These are phyloP conservation scores for Scortechinia acanthostroma DNA, from an alignment of 2,329 filamentous ascomycete genomes.

Conservation along the genomic window DNA sequence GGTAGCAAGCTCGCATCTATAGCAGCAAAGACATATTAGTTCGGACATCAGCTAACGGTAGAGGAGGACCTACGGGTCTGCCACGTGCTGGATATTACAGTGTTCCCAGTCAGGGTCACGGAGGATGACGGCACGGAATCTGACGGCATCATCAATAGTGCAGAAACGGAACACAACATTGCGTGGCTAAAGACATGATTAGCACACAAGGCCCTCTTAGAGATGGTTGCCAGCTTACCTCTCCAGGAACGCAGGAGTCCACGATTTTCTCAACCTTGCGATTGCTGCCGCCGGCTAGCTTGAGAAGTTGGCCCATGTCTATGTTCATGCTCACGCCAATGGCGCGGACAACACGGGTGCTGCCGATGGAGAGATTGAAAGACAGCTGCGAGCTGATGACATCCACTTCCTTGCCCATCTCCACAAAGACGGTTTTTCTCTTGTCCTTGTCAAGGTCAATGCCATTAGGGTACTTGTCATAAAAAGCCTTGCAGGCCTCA, in stretches of 20 bases:
- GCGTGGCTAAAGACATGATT: slow-evolving; percentile 17
- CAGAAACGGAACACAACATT: slow-evolving; percentile 37
- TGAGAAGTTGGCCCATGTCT: slow-evolving; percentile 21
- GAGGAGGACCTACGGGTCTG: slow-evolving; percentile 27
- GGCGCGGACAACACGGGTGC: slow-evolving; percentile 34
- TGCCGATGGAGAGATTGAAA: slow-evolving; percentile 25
- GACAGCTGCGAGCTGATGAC: slow-evolving; percentile 27
- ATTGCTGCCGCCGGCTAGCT: slow-evolving; percentile 24
- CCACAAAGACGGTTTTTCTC: background rate
- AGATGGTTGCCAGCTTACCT: slow-evolving; percentile 20
- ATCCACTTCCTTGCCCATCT: slow-evolving; percentile 8
- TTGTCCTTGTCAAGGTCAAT: background rate
- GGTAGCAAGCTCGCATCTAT: too few species aligned
- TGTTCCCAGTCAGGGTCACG: slow-evolving; percentile 33
- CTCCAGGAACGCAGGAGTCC: slow-evolving; percentile 24
- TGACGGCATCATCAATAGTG: slow-evolving; percentile 32
- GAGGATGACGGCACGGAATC: slow-evolving; percentile 28
- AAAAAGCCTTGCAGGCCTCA: background rate
- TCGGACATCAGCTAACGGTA: too few species aligned
- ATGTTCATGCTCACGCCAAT: slow-evolving; percentile 28
- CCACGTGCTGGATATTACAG: slow-evolving; percentile 28
- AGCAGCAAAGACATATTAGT: too few species aligned
- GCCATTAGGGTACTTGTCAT: background rate
- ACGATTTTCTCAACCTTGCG: slow-evolving; percentile 34
- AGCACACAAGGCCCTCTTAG: slow-evolving; percentile 1